Base-by-base conservation (phyloP, 495 filamentous ascomycete genomes). In the Aspergillus biplanus region DNA sequence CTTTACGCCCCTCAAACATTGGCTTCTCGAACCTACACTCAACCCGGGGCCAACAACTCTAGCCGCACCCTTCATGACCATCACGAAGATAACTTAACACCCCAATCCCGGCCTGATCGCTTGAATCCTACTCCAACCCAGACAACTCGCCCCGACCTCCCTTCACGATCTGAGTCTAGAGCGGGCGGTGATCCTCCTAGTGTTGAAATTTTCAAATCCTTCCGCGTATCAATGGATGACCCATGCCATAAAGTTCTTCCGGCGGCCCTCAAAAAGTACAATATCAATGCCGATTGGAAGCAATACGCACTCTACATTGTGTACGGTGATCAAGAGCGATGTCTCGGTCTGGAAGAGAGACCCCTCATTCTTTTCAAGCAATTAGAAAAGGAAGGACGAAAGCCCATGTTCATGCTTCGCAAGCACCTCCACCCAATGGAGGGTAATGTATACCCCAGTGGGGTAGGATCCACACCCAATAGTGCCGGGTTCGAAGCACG, bases 381-480 rank as follows among this genome's bases (percentile, higher is more conserved):
- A 69, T 80, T 98, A 49, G 93, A 97, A 73, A 91, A 90, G 68
- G 95, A 99, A 77, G 96, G 96, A 12, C 88, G 92, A 74, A 99
- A 99, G 71, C 95, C 95, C 35, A 98, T 99, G 95, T 99, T 98
- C 71, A 99, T 99, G 95, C 76, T 99, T 46, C 80, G 95, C 53
- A 91, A 91, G 75, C 83, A 73, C 32, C 70, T 77, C 2, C 75
- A 80, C 37, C 65, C 71, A 0, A 34, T 67, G 1, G 70, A 73
- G 6, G 69, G 68, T 54, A 70, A 65, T 33, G 54, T 70, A n/a
- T 71, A 70, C 55, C 59, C 68, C 8, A 53, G 65, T 9, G 62
- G 65, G 7, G 60, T 59, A 13, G 72, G 74, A 1, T 73, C 78
- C 6, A 73, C 73, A 44, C 79, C 79, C 13, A 78, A 73, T 58